Evolutionary conservation across 139 green algal species (phyloP).

Genomic region (Trebouxia sp.): DNA sequence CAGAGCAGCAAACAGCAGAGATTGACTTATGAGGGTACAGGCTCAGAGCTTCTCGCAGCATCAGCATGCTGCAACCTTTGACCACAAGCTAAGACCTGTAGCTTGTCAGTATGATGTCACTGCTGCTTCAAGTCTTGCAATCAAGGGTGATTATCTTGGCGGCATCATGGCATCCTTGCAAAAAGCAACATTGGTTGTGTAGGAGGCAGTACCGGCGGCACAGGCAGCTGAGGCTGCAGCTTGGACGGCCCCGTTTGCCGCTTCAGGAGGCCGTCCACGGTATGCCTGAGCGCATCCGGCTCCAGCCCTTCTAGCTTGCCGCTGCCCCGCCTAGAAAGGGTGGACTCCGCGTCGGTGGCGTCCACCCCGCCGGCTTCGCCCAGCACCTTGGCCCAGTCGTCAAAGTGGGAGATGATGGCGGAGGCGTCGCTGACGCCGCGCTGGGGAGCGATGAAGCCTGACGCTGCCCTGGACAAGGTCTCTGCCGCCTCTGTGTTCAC

Average conservation of each 20-base stretch:
- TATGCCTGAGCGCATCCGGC: slow-evolving; percentile 1
- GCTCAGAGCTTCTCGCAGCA: too few species aligned
- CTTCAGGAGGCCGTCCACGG: slow-evolving; percentile 10
- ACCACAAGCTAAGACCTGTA: too few species aligned
- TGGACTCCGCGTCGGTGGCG: neutral
- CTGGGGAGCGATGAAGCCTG: neutral
- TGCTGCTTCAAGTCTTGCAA: too few species aligned
- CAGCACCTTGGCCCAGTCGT: slow-evolving; percentile 22
- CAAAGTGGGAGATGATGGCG: slow-evolving; percentile 32
- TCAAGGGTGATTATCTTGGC: too few species aligned
- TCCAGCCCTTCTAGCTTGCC: slow-evolving; percentile 12
- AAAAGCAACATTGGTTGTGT: neutral
- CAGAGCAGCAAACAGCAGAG: too few species aligned
- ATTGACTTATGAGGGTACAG: too few species aligned
- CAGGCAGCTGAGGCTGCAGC: neutral
- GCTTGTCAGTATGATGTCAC: too few species aligned
- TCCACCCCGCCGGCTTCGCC: neutral
- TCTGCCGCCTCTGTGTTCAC: neutral
- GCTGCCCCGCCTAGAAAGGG: slow-evolving; percentile 11
- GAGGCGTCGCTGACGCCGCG: slow-evolving; percentile 5
- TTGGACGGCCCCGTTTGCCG: neutral
- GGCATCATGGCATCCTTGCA: too few species aligned
- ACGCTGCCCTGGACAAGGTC: neutral
- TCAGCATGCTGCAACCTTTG: too few species aligned
- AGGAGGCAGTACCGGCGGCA: neutral